A percentile compares a stretch with the other conserved stretches of the same genome.
These are phyloP conservation scores for Yarrowia alimentaria DNA, from an alignment of 805 yeast species.

Conservation along the genomic window DNA sequence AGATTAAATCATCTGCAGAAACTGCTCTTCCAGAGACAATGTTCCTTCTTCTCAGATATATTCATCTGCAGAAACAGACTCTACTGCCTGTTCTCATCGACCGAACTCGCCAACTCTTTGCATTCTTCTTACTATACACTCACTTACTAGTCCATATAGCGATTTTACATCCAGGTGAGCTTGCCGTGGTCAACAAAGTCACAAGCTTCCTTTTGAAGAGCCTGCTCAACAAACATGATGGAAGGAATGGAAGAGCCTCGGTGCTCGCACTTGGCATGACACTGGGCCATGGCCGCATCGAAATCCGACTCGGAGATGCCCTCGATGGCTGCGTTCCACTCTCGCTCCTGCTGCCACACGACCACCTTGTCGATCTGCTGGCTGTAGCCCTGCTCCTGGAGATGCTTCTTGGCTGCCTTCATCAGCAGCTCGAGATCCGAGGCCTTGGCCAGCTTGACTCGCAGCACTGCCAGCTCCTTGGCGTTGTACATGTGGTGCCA, in stretches of 20 bases:
- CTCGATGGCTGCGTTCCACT: constrained; percentile 2
- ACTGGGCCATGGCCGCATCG: background rate
- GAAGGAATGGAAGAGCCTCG: constrained; percentile 12
- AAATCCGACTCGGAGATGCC: background rate
- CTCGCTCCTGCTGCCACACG: constrained; percentile 21
- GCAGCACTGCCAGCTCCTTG: constrained; percentile 32
- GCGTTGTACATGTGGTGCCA: constrained; percentile 36
- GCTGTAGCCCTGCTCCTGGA: constrained; percentile 29
- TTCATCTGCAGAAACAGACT: too few species aligned
- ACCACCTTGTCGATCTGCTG: constrained; percentile 6
- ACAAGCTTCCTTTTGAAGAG: background rate
- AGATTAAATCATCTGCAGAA: too few species aligned
- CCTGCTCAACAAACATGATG: constrained; percentile 15
- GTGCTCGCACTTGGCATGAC: constrained; percentile 1
- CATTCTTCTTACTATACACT: too few species aligned
- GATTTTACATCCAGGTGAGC: constrained; percentile 13
- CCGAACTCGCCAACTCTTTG: too few species aligned
- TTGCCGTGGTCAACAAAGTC: constrained; percentile 24
- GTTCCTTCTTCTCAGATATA: too few species aligned
- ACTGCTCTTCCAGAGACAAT: too few species aligned
- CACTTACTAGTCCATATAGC: too few species aligned
- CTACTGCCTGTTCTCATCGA: too few species aligned
- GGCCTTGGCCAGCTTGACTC: constrained; percentile 30
- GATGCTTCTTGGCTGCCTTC: constrained; percentile 37
- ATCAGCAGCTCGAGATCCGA: constrained; percentile 35